Evolutionary conservation across 2,329 filamentous ascomycete species (phyloP).

Genomic region (Penicillium sumatraense): DNA sequence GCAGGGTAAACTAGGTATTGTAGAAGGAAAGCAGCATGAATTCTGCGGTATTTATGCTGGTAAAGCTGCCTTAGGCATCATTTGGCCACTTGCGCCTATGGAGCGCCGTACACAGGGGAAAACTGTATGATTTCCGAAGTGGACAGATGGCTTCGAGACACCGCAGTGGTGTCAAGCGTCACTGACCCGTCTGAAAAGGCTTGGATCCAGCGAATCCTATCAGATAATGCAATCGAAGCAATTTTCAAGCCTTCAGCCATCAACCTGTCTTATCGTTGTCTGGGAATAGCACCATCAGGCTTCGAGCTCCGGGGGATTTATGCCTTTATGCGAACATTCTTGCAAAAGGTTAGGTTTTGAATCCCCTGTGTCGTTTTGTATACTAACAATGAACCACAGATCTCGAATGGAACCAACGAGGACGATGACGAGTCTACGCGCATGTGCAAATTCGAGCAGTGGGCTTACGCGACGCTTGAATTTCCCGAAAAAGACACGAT

Average conservation of each 20-base stretch:
- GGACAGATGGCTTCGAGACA: not conserved
- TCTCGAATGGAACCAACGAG: not conserved
- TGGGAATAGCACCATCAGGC: not conserved
- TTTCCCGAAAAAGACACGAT: constrained; percentile 15
- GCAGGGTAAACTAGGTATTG: too few species aligned
- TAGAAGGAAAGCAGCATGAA: too few species aligned
- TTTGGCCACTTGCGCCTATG: too few species aligned
- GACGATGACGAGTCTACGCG: not conserved
- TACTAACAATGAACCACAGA: not conserved
- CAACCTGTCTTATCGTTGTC: not conserved
- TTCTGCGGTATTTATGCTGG: too few species aligned
- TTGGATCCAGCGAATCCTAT: not conserved
- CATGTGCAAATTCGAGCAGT: constrained; percentile 14
- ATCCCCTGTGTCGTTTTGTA: not conserved
- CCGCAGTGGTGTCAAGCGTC: not conserved
- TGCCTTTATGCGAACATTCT: not conserved
- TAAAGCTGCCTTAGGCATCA: too few species aligned
- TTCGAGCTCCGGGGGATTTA: not conserved
- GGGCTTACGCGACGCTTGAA: constrained; percentile 8
- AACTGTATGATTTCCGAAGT: not conserved
- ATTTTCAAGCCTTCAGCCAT: not conserved
- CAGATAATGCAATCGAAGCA: not conserved
- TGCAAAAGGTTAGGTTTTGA: not conserved
- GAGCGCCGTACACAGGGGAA: not conserved
- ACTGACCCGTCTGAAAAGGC: not conserved